A percentile compares a stretch with the other conserved stretches of the same genome.
Evolutionary conservation across 176 grass and related monocot genomes (phyloP).

Genomic region (Triticum timopheevii): DNA sequence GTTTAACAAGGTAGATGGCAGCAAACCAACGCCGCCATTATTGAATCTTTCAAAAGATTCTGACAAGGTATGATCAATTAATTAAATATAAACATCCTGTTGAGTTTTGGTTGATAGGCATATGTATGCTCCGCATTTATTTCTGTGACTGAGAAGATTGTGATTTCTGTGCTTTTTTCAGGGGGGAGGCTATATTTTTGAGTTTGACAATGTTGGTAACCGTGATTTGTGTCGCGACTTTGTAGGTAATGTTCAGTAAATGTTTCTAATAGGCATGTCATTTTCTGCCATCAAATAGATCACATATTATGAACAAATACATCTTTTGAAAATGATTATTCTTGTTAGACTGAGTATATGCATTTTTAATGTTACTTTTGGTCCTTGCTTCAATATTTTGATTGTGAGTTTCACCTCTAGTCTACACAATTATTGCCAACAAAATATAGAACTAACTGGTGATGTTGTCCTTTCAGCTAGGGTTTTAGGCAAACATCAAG

Average conservation of each 20-base stretch:
- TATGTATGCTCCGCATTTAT: neutral
- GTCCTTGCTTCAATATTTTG: neutral
- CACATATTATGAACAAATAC: neutral
- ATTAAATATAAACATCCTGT: slow-evolving; percentile 12
- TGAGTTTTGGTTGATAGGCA: slow-evolving; percentile 10
- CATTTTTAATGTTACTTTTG: slow-evolving; percentile 11
- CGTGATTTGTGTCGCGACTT: slow-evolving; percentile 74
- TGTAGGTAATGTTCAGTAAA: slow-evolving; percentile 62
- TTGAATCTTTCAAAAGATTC: slow-evolving; percentile 91
- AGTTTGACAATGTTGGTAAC: slow-evolving; percentile 78
- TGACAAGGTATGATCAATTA: slow-evolving; percentile 66
- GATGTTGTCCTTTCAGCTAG: slow-evolving; percentile 48
- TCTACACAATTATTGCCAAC: slow-evolving; percentile 11
- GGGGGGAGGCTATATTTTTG: slow-evolving; percentile 94
- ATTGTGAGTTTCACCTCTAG: neutral
- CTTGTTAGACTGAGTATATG: neutral
- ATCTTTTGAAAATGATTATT: neutral
- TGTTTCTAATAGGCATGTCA: neutral
- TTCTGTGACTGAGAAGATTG: neutral
- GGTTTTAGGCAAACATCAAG: slow-evolving; percentile 82
- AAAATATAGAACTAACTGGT: slow-evolving; percentile 19
- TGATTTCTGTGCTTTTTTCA: slow-evolving; percentile 25
- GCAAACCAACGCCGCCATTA: slow-evolving; percentile 79
- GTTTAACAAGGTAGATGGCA: slow-evolving; percentile 89
- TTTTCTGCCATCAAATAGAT: neutral